Evolutionary conservation across 352 stramenopile genomes (phyloP).

Genomic region (Phytophthora rubi): DNA sequence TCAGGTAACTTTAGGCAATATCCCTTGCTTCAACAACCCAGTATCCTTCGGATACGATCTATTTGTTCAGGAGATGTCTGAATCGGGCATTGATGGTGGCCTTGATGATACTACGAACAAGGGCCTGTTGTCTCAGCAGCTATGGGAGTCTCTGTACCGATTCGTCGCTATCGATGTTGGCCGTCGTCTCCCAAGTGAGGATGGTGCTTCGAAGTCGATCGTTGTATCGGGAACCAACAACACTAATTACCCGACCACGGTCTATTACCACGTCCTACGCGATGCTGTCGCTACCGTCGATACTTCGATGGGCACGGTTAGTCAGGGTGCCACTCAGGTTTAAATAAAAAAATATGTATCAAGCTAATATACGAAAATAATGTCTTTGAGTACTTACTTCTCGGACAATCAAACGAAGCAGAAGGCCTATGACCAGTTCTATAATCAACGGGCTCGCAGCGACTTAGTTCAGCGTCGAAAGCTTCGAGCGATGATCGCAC

Average conservation of each 20-base stretch:
- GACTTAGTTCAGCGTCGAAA: constrained; percentile 30
- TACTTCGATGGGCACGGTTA: constrained; percentile 34
- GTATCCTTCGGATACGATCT: background rate
- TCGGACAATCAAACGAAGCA: constrained; percentile 31
- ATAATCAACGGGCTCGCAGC: constrained; percentile 23
- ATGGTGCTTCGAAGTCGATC: constrained; percentile 33
- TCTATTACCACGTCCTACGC: constrained; percentile 32
- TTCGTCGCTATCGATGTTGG: constrained; percentile 40
- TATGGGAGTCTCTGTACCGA: constrained; percentile 27
- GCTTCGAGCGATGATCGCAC: constrained; percentile 22
- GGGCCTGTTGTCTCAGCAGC: background rate
- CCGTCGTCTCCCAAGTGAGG: constrained; percentile 30
- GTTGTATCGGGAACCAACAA: constrained; percentile 28
- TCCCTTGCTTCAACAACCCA: background rate
- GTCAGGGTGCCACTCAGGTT: constrained; percentile 24
- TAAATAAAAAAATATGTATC: background rate
- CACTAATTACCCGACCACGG: constrained; percentile 18
- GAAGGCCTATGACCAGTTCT: constrained; percentile 35
- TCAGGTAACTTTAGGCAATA: too few species aligned
- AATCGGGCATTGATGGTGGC: background rate
- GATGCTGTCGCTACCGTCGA: constrained; percentile 33
- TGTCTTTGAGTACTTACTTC: constrained; percentile 9
- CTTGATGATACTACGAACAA: background rate
- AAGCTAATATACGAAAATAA: background rate
- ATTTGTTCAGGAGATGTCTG: background rate